Percentiles rank a stretch among this genome's conserved stretches.
phyloP scores from a whole-genome alignment of 139 green algal genomes.

The Closterium sp. region DNA sequence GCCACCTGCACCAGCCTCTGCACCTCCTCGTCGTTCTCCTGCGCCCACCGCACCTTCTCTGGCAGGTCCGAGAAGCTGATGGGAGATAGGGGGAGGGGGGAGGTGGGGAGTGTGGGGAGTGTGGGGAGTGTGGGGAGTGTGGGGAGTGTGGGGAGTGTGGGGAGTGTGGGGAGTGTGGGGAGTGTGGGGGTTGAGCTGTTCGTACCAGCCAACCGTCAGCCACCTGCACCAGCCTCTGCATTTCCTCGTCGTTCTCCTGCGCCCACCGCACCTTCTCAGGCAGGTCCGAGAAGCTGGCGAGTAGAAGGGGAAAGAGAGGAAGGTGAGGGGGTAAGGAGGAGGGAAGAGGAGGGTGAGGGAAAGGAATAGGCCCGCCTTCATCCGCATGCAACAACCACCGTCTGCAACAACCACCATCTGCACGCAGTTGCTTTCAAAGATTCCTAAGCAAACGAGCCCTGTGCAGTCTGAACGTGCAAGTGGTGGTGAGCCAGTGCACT shows the following conservation, averaged over 20 bases:
- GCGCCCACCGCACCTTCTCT: slow-evolving; percentile 21
- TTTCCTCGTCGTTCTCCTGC: slow-evolving; percentile 12
- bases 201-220: not conserved
- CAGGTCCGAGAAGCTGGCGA: slow-evolving; percentile 17
- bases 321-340: too few relatives aligned
- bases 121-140: not conserved
- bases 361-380: not conserved
- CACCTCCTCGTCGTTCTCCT: slow-evolving; percentile 21
- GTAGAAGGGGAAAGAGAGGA: not conserved
- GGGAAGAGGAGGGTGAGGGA: not conserved
- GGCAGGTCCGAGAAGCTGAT: slow-evolving; percentile 18
- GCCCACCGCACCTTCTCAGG: slow-evolving; percentile 18
- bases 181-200: not conserved
- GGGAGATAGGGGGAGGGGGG: not conserved
- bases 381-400: too few relatives aligned
- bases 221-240: not conserved
- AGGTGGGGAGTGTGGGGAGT: too few relatives aligned
- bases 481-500: too few relatives aligned
- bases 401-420: too few relatives aligned
- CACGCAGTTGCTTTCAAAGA: too few relatives aligned
- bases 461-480: too few relatives aligned
- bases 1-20: slow-evolving; percentile 3
- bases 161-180: not conserved
- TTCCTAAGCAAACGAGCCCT: too few relatives aligned
- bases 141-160: not conserved